These are phyloP conservation scores for Argentina anserina DNA, from an alignment of 306 rosid genomes.

Conservation along the genomic window DNA sequence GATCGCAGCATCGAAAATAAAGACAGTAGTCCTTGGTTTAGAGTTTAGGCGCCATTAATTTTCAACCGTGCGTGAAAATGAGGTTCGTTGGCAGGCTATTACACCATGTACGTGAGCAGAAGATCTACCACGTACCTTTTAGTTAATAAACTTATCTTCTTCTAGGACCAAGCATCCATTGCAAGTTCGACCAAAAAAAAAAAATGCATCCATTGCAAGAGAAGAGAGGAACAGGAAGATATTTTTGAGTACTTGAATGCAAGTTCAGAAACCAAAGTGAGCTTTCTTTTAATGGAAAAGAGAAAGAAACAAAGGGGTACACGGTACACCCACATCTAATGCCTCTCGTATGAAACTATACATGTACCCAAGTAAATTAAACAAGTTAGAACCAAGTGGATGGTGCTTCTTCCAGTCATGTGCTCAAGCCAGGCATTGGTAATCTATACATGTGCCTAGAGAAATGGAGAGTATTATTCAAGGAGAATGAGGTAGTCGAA, in stretches of 20 bases:
- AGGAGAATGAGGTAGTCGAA: background rate
- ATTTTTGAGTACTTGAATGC: conserved; percentile 20
- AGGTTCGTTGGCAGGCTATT: conserved; percentile 5
- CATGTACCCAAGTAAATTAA: conserved; percentile 8
- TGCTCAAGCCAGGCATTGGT: conserved; percentile 13
- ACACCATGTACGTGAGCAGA: background rate
- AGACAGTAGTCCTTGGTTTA: background rate
- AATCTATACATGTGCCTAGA: background rate
- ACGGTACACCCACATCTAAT: background rate
- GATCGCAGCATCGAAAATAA: conserved; percentile 14
- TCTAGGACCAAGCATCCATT: conserved; percentile 35
- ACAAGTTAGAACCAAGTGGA: conserved; percentile 1
- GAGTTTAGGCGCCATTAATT: conserved; percentile 10
- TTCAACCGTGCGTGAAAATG: conserved; percentile 4
- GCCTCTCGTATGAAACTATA: background rate
- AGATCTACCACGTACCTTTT: background rate
- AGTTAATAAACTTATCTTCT: conserved; percentile 13
- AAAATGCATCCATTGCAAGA: conserved; percentile 31
- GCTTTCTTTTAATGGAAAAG: background rate
- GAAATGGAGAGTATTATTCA: background rate
- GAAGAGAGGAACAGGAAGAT: conserved; percentile 8
- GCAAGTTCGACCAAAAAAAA: too few species aligned
- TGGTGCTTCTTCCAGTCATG: background rate
- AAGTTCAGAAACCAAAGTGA: conserved; percentile 27
- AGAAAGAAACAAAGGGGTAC: background rate